Base-by-base conservation (phyloP, 805 yeast genomes). In the Candida xiaguanensis region DNA sequence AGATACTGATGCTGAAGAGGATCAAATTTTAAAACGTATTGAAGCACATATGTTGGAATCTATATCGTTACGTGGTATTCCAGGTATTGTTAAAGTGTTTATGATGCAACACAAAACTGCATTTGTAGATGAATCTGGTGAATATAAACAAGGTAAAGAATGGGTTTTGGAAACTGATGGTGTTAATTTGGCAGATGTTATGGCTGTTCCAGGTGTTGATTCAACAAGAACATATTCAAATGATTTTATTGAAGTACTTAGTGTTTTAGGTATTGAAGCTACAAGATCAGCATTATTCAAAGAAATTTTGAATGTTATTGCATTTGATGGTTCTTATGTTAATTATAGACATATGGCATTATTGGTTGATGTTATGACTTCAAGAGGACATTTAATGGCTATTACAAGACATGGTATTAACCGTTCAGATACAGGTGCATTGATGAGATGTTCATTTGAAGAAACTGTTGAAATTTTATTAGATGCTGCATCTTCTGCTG, bases 131-230 rank as follows among this genome's bases (percentile, higher is more conserved):
- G 82, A 73, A 30, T 73, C 84, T 35, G 99, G 99, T 52, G 97
- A 87, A 47, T 93, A 71, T 55, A 77, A 78, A 44, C 93, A 89
- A 68, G 83, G 83, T 47, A 90, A 87, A 59, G 98, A 93, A 62
- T 93, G 98, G 97, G 97, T 91, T 27, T 75, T 93, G 61, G 99
- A 93, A 77, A 91, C 99, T 2, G 99, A 93, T 70, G 99, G 99
- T 74, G 91, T 87, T 41, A 95, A 91, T 57, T 74, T 93, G 51
- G 83, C 96, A 2, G 96, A 89, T 53, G 99, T 93, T 36, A 87
- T 93, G 82, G 74, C 88, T 26, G 93, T 89, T 45, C 90, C 89
- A 13, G 99, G 99, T 58, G 96, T 93, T 35, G 98, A 93, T 61
- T 74, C 95, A 4, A 60, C 82, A 12, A 77, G 97, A 58, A 86